phyloP scores from a whole-genome alignment of 306 rosid genomes.

The Pyrus pyrifolia region DNA sequence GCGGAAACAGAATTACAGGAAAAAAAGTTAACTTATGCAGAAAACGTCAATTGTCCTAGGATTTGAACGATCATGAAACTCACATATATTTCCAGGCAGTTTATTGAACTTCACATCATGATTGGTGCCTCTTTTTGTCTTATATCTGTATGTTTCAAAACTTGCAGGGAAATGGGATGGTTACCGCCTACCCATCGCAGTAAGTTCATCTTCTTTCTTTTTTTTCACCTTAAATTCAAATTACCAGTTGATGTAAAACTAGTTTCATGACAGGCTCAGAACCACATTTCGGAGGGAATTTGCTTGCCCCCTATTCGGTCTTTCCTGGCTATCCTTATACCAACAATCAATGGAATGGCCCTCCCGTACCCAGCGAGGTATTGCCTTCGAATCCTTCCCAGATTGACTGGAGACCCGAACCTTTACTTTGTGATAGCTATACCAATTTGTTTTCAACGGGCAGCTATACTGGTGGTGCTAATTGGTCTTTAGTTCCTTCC shows the following conservation, averaged over 20 bases:
- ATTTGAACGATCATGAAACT: not conserved
- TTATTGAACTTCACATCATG: not conserved
- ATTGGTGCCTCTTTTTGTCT: not conserved
- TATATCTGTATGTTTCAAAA: not conserved
- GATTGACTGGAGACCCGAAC: not conserved
- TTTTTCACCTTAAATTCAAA: not conserved
- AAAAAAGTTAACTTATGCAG: not conserved
- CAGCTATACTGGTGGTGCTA: not conserved
- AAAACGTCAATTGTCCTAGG: not conserved
- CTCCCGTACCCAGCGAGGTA: not conserved
- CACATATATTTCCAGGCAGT: not conserved
- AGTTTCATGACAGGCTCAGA: not conserved
- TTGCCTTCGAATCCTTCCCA: not conserved
- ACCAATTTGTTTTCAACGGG: not conserved
- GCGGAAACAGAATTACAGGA: not conserved
- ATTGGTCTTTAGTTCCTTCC: not conserved
- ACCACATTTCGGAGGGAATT: not conserved
- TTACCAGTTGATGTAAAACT: not conserved
- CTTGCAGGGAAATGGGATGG: not conserved
- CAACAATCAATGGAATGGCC: not conserved
- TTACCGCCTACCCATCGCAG: not conserved
- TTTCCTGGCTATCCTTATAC: not conserved
- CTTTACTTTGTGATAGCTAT: not conserved
- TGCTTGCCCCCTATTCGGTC: not conserved
- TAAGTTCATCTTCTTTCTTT: not conserved